Conservation (phyloP, 371 early-diverging fungal genomes). For the Mucor ambiguus region DNA sequence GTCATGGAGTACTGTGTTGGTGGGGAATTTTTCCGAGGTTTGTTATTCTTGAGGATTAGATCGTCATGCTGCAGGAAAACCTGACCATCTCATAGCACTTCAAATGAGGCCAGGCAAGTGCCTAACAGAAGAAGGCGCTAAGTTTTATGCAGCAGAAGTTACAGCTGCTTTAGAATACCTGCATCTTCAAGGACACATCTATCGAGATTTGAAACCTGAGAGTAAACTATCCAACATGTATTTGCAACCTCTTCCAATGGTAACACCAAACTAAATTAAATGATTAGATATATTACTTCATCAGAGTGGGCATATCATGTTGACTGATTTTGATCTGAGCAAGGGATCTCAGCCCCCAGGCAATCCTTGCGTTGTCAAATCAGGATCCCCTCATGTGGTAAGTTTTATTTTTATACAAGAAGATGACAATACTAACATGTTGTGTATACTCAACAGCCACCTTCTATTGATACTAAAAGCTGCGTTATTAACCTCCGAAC, state of each 20-base stretch:
- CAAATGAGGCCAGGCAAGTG: constrained; percentile 87
- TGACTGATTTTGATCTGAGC: constrained; percentile 94
- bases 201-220: constrained; percentile 99
- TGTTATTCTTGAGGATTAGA: not conserved
- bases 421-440: not conserved
- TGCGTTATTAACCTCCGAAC: constrained; percentile 86
- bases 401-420: constrained; percentile 1
- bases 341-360: constrained; percentile 80
- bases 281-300: constrained; percentile 87
- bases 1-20: constrained; percentile 99
- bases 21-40: constrained; percentile 97
- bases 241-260: not conserved
- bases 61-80: not conserved
- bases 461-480: constrained; percentile 79
- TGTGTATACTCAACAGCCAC: constrained; percentile 30
- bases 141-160: constrained; percentile 99
- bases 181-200: constrained; percentile 96
- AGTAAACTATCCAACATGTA: constrained; percentile 59
- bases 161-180: constrained; percentile 92
- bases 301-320: constrained; percentile 92
- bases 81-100: constrained; percentile 50
- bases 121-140: constrained; percentile 84
- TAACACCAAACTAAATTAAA: constrained; percentile 2
- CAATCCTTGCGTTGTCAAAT: constrained; percentile 74
- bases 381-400: constrained; percentile 46